Evolutionary conservation across 73 alveolate species (phyloP).

Genomic region (Stentor roeselii): DNA sequence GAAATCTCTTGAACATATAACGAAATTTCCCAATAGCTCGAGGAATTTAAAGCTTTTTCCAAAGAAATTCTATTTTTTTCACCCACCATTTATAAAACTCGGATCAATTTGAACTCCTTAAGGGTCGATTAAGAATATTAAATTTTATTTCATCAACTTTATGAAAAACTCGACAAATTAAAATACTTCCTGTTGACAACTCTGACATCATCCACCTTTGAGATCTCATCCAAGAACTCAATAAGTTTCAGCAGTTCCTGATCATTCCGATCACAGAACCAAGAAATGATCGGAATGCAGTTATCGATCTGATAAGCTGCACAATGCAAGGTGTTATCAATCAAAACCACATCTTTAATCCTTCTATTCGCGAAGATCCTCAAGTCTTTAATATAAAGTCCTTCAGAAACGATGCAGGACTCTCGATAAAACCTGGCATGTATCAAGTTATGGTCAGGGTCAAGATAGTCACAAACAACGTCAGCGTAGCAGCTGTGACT

Average conservation of each 20-base stretch:
- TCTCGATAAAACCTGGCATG: constrained; percentile 59
- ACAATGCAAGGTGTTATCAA: constrained; percentile 37
- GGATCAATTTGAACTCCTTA: too few species aligned
- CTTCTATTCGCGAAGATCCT: constrained; percentile 35
- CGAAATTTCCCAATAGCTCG: too few species aligned
- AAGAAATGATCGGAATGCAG: constrained; percentile 39
- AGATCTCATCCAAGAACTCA: constrained; percentile 38
- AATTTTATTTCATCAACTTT: too few species aligned
- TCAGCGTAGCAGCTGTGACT: constrained; percentile 82
- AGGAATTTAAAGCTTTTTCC: too few species aligned
- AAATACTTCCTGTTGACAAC: constrained; percentile 21
- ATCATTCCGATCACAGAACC: constrained; percentile 42
- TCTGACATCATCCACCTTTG: constrained; percentile 43
- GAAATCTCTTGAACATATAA: too few species aligned
- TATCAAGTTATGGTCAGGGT: constrained; percentile 36
- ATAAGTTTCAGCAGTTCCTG: constrained; percentile 38
- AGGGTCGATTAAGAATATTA: too few species aligned
- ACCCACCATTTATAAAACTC: too few species aligned
- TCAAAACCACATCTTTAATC: constrained; percentile 32
- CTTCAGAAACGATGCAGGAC: constrained; percentile 56
- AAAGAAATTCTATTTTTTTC: too few species aligned
- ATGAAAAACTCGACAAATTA: not conserved
- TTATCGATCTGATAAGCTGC: constrained; percentile 41
- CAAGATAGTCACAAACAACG: constrained; percentile 56
- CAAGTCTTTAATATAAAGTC: constrained; percentile 24